A percentile compares a stretch with the other conserved stretches of the same genome.
Evolutionary conservation across 768 basidiomycete species (phyloP).

Genomic region (Leucogyrophana mollusca): DNA sequence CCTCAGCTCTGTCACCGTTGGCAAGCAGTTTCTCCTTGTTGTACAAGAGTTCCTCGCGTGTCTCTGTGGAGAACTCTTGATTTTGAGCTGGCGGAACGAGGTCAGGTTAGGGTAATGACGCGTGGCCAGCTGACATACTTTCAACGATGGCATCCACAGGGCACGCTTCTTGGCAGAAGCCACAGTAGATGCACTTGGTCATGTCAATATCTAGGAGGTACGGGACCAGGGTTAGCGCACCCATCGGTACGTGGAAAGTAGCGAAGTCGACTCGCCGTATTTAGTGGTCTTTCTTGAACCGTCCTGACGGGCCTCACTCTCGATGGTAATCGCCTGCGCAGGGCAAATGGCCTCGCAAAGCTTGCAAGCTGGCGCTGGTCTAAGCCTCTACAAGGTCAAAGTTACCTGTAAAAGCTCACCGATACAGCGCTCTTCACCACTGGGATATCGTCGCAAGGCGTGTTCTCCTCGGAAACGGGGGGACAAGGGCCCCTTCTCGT

Average conservation of each 20-base stretch:
- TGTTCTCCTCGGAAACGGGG: slow-evolving; percentile 99
- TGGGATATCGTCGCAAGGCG: slow-evolving; percentile 93
- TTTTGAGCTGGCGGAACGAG: slow-evolving; percentile 74
- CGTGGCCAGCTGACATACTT: slow-evolving; percentile 54
- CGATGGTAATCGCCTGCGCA: slow-evolving; percentile 98
- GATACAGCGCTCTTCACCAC: slow-evolving; percentile 98
- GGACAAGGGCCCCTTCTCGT: slow-evolving; percentile 96
- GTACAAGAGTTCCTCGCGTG: slow-evolving; percentile 95
- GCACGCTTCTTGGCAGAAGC: slow-evolving; percentile 99
- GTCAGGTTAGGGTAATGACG: slow-evolving; percentile 3
- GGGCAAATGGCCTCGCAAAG: slow-evolving; percentile 99
- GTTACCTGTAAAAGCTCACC: slow-evolving; percentile 50
- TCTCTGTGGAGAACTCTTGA: slow-evolving; percentile 96
- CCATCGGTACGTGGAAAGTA: too few species aligned
- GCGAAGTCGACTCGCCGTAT: slow-evolving; percentile 82
- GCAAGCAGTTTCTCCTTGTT: slow-evolving; percentile 99
- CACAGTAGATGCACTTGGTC: slow-evolving; percentile 99
- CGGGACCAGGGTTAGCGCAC: too few species aligned
- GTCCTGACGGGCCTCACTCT: slow-evolving; percentile 93
- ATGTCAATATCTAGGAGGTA: slow-evolving; percentile 85
- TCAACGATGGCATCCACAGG: slow-evolving; percentile 99
- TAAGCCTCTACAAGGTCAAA: slow-evolving; percentile 6
- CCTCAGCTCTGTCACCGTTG: slow-evolving; percentile 95
- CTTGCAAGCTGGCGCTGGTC: slow-evolving; percentile 75
- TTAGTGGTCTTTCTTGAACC: slow-evolving; percentile 96